Evolutionary conservation across 2,329 filamentous ascomycete genomes (phyloP), one percentile per base, ranked within the genome.

Genomic region (Fusarium phyllophilum): DNA sequence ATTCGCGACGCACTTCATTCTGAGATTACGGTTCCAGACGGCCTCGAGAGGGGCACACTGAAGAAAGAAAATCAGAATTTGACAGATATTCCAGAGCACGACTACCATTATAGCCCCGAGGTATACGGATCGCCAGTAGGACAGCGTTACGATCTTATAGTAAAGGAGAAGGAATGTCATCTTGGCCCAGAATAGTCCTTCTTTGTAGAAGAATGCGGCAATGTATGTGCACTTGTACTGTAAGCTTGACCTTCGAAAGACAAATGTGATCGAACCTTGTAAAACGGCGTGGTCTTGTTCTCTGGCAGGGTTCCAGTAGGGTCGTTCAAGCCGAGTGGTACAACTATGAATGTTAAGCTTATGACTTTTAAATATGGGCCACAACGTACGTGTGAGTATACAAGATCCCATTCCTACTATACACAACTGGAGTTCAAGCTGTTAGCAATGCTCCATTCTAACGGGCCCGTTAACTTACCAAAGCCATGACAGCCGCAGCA

Each of bases 161-260:
- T 77, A 76, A 0, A 77, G 72, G 0, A 76, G 42, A 10, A 77
- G 48, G 17, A 76, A 74, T 7, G 72, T 63, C 69, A 77, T 51
- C 22, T 70, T 75, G 20, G 42, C 36, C 18, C 42, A 67, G 31
- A 61, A 65, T 0, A 77, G 44, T 7, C 55, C 62, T 15, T 54
- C 44, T 11, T 60, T 22, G 41, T 74, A 74, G 22, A 74, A 60
- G 3, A 75, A 26, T 3, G 61, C 9, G 17, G 51, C 48, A 5
- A 77, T 29, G 24, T 69, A 77, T 45, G 75, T 51, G 9, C 49
- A 55, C 75, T 77, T 3, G 6, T 8, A 1, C 15, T 2, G 24
- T 75, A n/a, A 75, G 54, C 8, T 2, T 8, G 8, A 6, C 17
- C 20, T 11, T 5, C 7, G 5, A 5, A 38, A 26, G 9, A 20